A percentile compares a stretch with the other conserved stretches of the same genome.
Evolutionary conservation across 495 filamentous ascomycete genomes (phyloP).

Genomic region (Penicillium herquei): DNA sequence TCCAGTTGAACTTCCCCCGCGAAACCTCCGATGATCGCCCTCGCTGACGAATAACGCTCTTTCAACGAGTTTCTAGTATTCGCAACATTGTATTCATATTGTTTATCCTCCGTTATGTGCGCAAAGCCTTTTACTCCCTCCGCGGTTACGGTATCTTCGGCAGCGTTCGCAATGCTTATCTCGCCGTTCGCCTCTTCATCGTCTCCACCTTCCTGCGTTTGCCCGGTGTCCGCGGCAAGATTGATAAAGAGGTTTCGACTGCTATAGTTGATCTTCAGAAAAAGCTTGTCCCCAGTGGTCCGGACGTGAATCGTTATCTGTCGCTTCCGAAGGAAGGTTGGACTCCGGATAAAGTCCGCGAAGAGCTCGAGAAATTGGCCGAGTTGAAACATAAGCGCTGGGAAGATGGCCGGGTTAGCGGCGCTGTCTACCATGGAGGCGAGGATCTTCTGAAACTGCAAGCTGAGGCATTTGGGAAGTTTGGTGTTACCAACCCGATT

Average conservation of each 20-base stretch:
- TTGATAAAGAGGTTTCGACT: constrained; percentile 71
- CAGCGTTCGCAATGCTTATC: constrained; percentile 69
- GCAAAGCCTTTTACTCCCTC: constrained; percentile 76
- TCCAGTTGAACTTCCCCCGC: constrained; percentile 11
- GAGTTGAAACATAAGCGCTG: constrained; percentile 91
- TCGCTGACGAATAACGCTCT: constrained; percentile 7
- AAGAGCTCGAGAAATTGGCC: constrained; percentile 74
- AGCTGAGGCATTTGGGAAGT: constrained; percentile 86
- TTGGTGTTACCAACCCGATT: constrained; percentile 97
- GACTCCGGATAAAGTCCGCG: constrained; percentile 72
- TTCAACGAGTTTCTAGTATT: constrained; percentile 48
- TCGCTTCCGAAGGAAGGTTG: constrained; percentile 83
- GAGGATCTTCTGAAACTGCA: constrained; percentile 80
- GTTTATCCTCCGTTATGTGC: constrained; percentile 83
- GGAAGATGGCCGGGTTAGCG: constrained; percentile 94
- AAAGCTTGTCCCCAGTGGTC: constrained; percentile 74
- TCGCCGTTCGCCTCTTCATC: constrained; percentile 61
- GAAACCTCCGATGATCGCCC: constrained; percentile 6
- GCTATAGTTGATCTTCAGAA: constrained; percentile 69
- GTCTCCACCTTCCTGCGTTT: constrained; percentile 85
- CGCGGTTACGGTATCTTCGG: constrained; percentile 87
- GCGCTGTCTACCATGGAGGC: constrained; percentile 95
- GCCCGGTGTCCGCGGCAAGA: constrained; percentile 78
- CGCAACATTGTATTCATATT: constrained; percentile 88
- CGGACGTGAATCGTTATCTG: constrained; percentile 70